These are phyloP conservation scores for Cyphellophora europaea DNA, from an alignment of 2,329 filamentous ascomycete species.

Conservation along the genomic window DNA sequence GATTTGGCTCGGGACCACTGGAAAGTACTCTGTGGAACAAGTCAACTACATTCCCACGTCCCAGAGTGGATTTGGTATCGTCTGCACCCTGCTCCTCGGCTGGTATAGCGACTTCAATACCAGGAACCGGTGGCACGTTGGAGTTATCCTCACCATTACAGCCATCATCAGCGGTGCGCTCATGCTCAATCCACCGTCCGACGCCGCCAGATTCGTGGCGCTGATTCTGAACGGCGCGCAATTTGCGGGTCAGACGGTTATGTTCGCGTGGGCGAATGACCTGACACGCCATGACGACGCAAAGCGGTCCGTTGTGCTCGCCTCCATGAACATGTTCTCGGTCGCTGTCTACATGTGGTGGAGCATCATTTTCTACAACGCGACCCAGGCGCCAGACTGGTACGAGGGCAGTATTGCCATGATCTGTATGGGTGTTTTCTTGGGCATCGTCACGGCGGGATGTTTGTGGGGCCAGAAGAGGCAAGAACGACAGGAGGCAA, in stretches of 20 bases:
- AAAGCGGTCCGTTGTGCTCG: constrained; percentile 11
- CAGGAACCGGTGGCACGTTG: constrained; percentile 12
- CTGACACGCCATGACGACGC: constrained; percentile 12
- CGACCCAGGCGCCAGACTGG: constrained; percentile 10
- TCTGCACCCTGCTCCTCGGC: constrained; percentile 12
- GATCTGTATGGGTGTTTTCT: constrained; percentile 2
- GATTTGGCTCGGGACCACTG: constrained; percentile 9
- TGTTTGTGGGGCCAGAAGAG: neutral
- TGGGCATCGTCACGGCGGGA: neutral
- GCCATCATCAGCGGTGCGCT: constrained; percentile 13
- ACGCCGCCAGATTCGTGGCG: constrained; percentile 8
- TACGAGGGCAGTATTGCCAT: constrained; percentile 8
- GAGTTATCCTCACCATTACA: constrained; percentile 11
- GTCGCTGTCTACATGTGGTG: constrained; percentile 15
- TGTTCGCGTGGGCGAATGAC: constrained; percentile 17
- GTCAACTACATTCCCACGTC: constrained; percentile 15
- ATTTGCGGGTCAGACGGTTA: constrained; percentile 13
- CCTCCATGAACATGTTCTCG: constrained; percentile 15
- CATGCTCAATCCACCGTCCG: constrained; percentile 7
- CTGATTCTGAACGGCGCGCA: constrained; percentile 14
- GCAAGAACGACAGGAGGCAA: neutral
- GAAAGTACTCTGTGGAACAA: constrained; percentile 8
- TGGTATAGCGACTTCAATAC: constrained; percentile 22
- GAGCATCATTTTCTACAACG: constrained; percentile 17
- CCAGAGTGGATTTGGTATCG: constrained; percentile 12